phyloP scores from a whole-genome alignment of 345 rosid species.

The Fremontodendron californicum region DNA sequence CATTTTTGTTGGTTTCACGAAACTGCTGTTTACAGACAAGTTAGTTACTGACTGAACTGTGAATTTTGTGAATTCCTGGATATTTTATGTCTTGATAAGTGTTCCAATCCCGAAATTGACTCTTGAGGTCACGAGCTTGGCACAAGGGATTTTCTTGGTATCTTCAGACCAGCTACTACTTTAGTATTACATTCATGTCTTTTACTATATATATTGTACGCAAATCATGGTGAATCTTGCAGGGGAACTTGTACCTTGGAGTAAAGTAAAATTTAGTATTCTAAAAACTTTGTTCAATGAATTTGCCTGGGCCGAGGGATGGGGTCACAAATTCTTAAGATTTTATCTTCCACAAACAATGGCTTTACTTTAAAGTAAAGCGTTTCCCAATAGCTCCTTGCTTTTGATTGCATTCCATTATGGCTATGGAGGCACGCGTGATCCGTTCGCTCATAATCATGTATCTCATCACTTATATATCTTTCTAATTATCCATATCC shows the following conservation, averaged over 20 bases:
- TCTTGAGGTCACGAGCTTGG: neutral
- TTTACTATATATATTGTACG: neutral
- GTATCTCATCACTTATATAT: neutral
- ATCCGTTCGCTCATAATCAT: neutral
- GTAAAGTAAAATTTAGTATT: neutral
- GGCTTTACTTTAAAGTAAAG: neutral
- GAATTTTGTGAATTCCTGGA: neutral
- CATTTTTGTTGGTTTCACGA: neutral
- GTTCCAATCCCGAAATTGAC: neutral
- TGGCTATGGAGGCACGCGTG: constrained; percentile 4
- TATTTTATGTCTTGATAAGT: neutral
- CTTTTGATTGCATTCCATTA: neutral
- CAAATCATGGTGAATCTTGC: neutral
- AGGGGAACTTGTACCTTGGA: neutral
- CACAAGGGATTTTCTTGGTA: neutral
- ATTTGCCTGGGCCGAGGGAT: neutral
- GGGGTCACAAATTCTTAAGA: neutral
- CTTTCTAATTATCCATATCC: neutral
- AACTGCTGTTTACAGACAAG: neutral
- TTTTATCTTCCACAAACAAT: neutral
- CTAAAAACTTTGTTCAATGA: neutral
- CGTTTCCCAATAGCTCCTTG: neutral
- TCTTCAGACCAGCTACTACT: neutral
- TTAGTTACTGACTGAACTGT: neutral
- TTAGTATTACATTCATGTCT: neutral